Base-by-base conservation (phyloP, 164 flowering plant species). In the Berberis vulgaris region DNA sequence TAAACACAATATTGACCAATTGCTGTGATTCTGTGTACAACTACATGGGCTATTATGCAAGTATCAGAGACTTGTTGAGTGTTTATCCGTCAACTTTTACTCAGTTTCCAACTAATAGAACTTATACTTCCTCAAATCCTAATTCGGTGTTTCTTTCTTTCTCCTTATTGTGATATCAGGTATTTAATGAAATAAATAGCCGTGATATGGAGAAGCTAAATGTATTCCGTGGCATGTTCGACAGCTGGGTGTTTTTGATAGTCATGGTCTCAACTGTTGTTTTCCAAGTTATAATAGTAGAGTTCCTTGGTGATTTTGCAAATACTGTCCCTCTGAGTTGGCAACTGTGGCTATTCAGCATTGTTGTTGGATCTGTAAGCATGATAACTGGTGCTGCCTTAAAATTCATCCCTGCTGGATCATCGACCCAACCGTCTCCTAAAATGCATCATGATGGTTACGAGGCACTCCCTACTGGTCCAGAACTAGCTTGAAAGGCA, bases 131-230 rank as follows among this genome's bases (percentile, higher is more conserved):
- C 43, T 59, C 2, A 43, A 43, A 12, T 6, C 11, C 45, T 59
- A 3, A 59, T 43, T 59, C 46, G 8, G 49, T 59, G 2, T 41
- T 8, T 13, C 11, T 26, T 26, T 26, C 26, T 59, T 45, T 49
- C 45, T 47, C 5, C 43, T 49, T 49, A 11, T 7, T 6, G 42
- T 5, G 5, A 45, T 26, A 5, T 61, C 65, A 62, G 65, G 54
- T 62, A 49, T 62, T 62, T 44, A 62, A 62, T 41, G 65, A 62
- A 62, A 62, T 62, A 49, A 62, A 62, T 55, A 62, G 65, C 41
- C 65, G 65, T 40, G 65, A 62, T 9, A 62, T 62, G 65, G 65
- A 62, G 65, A 62, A 49, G 65, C 9, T 62, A 62, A 62, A 62
- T 62, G 65, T 62, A 26, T 62, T 62, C 45, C 65, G 55, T 46